Evolutionary conservation across 1,139 yeast species (phyloP).

Genomic region (Debaryomyces sp.): DNA sequence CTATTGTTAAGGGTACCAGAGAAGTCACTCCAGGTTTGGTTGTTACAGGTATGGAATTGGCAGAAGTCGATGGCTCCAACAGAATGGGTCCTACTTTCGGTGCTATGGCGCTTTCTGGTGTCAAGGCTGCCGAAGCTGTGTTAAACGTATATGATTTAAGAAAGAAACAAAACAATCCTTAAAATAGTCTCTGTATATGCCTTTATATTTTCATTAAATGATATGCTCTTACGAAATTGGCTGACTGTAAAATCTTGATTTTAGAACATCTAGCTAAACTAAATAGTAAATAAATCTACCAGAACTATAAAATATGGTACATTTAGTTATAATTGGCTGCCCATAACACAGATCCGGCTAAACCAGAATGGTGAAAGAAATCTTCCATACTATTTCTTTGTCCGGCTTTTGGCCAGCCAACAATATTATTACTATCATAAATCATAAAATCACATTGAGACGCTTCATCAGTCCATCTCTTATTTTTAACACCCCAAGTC

Average conservation of each 20-base stretch:
- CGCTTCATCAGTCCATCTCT: slow-evolving; percentile 16
- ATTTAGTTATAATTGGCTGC: slow-evolving; percentile 13
- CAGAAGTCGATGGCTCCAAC: slow-evolving; percentile 76
- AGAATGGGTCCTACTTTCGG: slow-evolving; percentile 89
- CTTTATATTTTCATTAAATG: background rate
- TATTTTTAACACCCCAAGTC: slow-evolving; percentile 10
- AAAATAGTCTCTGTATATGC: background rate
- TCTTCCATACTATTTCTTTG: slow-evolving; percentile 13
- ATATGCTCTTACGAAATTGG: background rate
- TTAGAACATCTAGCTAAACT: background rate
- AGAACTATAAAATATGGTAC: background rate
- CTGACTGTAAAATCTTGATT: background rate
- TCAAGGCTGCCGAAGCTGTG: slow-evolving; percentile 70
- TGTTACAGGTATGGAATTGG: slow-evolving; percentile 81
- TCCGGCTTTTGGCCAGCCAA: slow-evolving; percentile 19
- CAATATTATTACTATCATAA: slow-evolving; percentile 17
- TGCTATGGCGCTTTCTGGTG: slow-evolving; percentile 78
- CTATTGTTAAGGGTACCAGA: slow-evolving; percentile 70
- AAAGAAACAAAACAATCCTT: slow-evolving; percentile 38
- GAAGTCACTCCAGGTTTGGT: slow-evolving; percentile 73
- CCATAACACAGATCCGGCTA: slow-evolving; percentile 21
- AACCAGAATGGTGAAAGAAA: slow-evolving; percentile 16
- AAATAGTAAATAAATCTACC: background rate
- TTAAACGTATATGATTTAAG: slow-evolving; percentile 54
- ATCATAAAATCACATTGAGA: slow-evolving; percentile 20